Evolutionary conservation across 1,284 basidiomycete species (phyloP).

Genomic region (Apiotrichum gracile): DNA sequence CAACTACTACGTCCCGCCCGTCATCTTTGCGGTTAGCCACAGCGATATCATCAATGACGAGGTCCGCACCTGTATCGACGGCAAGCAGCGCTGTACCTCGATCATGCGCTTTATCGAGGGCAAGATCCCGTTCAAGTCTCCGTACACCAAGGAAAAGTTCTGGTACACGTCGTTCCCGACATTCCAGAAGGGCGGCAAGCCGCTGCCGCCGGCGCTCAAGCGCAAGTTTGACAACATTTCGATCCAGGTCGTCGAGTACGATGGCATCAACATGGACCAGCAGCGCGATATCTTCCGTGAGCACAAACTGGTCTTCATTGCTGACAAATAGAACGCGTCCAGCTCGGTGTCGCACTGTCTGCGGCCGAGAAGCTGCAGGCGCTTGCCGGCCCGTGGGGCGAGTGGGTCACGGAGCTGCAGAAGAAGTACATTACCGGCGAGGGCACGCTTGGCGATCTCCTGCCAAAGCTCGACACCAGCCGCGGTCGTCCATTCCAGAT

Average conservation of each 20-base stretch:
- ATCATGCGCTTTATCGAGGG: constrained; percentile 39
- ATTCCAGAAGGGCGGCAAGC: constrained; percentile 10
- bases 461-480: constrained; percentile 18
- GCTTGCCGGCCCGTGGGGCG: constrained; percentile 29
- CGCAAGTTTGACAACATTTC: constrained; percentile 33
- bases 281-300: constrained; percentile 47
- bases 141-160: constrained; percentile 25
- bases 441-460: constrained; percentile 11
- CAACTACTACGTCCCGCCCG: constrained; percentile 43
- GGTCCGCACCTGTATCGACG: constrained; percentile 40
- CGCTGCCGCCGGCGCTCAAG: constrained; percentile 26
- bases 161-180: constrained; percentile 22
- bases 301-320: constrained; percentile 1
- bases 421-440: constrained; percentile 28
- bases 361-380: constrained; percentile 43
- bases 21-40: constrained; percentile 34
- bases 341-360: constrained; percentile 40
- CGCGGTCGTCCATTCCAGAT: constrained; percentile 32
- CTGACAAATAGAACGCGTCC: constrained; percentile 39
- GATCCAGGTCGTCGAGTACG: constrained; percentile 32
- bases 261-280: constrained; percentile 25
- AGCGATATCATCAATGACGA: constrained; percentile 17
- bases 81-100: constrained; percentile 44
- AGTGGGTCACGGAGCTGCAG: constrained; percentile 27
- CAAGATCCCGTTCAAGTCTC: constrained; percentile 30